A percentile compares a stretch with the other conserved stretches of the same genome.
These are phyloP conservation scores for Poterioochromonas sp. DNA, from an alignment of 352 stramenopile species.

Conservation along the genomic window DNA sequence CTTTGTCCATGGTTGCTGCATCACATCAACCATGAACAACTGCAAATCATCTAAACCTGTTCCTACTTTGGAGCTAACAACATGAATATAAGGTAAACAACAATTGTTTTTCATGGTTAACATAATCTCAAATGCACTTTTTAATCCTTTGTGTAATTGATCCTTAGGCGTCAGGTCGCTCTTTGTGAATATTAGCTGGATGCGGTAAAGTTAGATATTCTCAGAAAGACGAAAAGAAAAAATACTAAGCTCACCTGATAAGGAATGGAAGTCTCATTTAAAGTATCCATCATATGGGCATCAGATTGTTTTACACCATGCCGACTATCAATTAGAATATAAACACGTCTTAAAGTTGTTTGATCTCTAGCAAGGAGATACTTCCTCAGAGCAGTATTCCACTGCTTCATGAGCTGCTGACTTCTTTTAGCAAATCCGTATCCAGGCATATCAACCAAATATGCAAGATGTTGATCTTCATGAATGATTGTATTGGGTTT, in stretches of 20 bases:
- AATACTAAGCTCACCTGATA: no score
- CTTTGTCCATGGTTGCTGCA: no score
- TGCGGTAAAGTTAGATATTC: no score
- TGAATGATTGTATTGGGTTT: neutral
- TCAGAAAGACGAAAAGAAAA: no score
- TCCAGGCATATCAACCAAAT: constrained; percentile 27
- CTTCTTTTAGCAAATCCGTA: constrained; percentile 20
- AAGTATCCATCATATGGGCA: constrained; percentile 12
- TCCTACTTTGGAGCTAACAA: constrained; percentile 17
- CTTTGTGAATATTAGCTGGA: constrained; percentile 31
- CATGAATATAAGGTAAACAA: constrained; percentile 26
- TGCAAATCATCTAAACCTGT: neutral
- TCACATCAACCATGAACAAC: neutral
- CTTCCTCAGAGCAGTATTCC: neutral
- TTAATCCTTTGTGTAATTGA: neutral
- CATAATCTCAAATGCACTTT: neutral
- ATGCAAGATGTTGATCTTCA: neutral
- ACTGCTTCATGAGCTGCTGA: neutral
- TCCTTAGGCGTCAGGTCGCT: neutral
- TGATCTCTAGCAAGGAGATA: neutral
- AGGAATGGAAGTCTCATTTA: neutral
- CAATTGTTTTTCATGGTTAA: neutral
- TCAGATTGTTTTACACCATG: neutral
- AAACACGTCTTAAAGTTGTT: neutral
- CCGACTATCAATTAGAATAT: constrained; percentile 12